Conservation (phyloP, 495 filamentous ascomycete genomes). For the Penicillium waksmanii region DNA sequence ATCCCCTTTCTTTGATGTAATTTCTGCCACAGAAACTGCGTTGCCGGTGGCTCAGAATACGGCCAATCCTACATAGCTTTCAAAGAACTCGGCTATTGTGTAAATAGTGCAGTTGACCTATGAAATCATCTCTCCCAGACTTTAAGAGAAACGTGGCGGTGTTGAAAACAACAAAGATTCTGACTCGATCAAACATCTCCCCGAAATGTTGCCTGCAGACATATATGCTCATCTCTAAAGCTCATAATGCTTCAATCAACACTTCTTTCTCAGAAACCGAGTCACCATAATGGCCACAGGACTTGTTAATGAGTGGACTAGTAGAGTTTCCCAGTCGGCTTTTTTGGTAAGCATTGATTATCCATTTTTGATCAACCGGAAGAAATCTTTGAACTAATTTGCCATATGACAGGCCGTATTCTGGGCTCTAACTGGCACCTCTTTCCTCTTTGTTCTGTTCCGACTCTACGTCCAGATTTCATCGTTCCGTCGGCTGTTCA, state of each 20-base stretch:
- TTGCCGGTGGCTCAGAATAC: background rate
- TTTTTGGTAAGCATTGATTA: background rate
- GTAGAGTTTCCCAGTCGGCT: background rate
- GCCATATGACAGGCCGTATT: slow-evolving; percentile 6
- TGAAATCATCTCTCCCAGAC: background rate
- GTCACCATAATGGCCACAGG: background rate
- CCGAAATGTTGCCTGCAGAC: background rate
- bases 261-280: background rate
- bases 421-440: slow-evolving; percentile 23
- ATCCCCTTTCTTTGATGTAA: background rate
- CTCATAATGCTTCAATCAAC: background rate
- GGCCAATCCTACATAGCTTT: background rate
- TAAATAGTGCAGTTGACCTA: background rate
- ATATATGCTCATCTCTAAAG: background rate
- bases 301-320: background rate
- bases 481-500: slow-evolving; percentile 25
- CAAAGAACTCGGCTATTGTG: background rate
- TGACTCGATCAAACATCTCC: background rate
- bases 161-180: background rate
- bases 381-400: background rate
- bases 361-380: background rate
- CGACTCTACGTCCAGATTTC: slow-evolving; percentile 25
- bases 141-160: background rate
- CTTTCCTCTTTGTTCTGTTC: slow-evolving; percentile 26
- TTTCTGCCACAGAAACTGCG: background rate